Evolutionary conservation across 2,329 filamentous ascomycete genomes (phyloP).

Genomic region (Magnaporthiopsis rhizophila): DNA sequence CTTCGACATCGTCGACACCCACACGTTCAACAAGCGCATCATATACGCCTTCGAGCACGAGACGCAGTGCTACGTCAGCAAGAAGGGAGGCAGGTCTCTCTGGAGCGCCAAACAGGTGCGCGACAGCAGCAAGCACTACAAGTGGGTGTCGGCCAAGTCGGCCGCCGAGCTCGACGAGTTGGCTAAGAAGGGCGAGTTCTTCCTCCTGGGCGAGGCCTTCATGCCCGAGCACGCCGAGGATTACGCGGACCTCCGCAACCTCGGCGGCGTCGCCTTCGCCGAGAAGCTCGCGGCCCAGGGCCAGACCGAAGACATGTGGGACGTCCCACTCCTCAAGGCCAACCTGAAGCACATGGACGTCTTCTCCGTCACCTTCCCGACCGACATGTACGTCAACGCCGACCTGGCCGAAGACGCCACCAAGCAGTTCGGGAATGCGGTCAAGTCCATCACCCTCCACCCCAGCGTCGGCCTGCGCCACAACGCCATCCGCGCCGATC

Average conservation of each 20-base stretch:
- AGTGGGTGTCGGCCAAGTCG: not conserved
- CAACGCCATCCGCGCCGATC: conserved; percentile 4
- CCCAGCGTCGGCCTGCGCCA: not conserved
- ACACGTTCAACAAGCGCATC: conserved; percentile 15
- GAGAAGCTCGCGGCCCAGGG: conserved; percentile 9
- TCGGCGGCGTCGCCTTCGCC: conserved; percentile 5
- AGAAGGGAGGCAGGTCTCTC: not conserved
- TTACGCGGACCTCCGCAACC: conserved; percentile 11
- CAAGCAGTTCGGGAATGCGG: not conserved
- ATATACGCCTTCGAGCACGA: conserved; percentile 17
- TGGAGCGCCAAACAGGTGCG: conserved; percentile 13
- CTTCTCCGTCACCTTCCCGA: conserved; percentile 10
- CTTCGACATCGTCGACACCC: conserved; percentile 11
- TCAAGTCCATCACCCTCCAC: not conserved
- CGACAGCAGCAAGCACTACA: not conserved
- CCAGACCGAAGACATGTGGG: conserved; percentile 11
- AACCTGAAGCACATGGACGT: conserved; percentile 12
- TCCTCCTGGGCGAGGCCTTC: conserved; percentile 18
- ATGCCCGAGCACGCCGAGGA: conserved; percentile 16
- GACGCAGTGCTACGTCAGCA: conserved; percentile 13
- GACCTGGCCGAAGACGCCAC: conserved; percentile 6
- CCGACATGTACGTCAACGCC: conserved; percentile 13
- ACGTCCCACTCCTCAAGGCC: conserved; percentile 6
- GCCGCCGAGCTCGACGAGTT: not conserved
- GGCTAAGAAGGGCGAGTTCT: conserved; percentile 7